Conservation (phyloP, 2,329 filamentous ascomycete genomes). For the Neopestalotiopsis clavispora region DNA sequence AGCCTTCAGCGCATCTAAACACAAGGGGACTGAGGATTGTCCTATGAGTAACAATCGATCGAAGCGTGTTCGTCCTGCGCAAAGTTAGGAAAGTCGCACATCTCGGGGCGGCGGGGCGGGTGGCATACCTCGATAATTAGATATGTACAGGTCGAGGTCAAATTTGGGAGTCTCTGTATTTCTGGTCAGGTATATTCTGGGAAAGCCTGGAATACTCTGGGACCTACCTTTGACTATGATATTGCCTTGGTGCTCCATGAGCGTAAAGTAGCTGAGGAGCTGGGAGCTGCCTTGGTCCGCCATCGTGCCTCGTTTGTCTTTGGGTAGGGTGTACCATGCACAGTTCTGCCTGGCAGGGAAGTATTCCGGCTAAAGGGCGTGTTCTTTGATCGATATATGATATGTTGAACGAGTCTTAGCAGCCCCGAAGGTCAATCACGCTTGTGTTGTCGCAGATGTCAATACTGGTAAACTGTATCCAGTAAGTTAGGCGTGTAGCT, state of each 20-base stretch:
- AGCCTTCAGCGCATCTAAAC: conserved; percentile 78
- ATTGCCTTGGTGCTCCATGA: conserved; percentile 51
- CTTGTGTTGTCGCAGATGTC: too few species aligned
- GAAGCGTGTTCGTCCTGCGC: conserved; percentile 77
- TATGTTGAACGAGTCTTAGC: too few species aligned
- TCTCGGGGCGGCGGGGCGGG: not conserved
- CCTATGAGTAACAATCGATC: conserved; percentile 85
- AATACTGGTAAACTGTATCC: too few species aligned
- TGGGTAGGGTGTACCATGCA: not conserved
- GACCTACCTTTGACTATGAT: conserved; percentile 53
- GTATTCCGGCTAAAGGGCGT: not conserved
- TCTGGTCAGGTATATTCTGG: not conserved
- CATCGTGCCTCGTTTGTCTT: conserved; percentile 38
- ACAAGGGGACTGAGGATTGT: conserved; percentile 74
- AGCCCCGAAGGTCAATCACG: too few species aligned
- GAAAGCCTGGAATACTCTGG: not conserved
- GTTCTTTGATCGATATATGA: too few species aligned
- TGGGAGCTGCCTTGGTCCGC: conserved; percentile 33
- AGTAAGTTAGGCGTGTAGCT: too few species aligned
- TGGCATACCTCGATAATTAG: conserved; percentile 81
- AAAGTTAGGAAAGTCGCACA: conserved; percentile 20
- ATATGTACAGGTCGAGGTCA: conserved; percentile 88
- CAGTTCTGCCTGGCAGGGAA: not conserved
- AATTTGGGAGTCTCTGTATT: conserved; percentile 78
- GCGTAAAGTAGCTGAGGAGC: conserved; percentile 49